Evolutionary conservation across 202 grass and related monocot species (phyloP).

Genomic region (Sporobolus alterniflorus): DNA sequence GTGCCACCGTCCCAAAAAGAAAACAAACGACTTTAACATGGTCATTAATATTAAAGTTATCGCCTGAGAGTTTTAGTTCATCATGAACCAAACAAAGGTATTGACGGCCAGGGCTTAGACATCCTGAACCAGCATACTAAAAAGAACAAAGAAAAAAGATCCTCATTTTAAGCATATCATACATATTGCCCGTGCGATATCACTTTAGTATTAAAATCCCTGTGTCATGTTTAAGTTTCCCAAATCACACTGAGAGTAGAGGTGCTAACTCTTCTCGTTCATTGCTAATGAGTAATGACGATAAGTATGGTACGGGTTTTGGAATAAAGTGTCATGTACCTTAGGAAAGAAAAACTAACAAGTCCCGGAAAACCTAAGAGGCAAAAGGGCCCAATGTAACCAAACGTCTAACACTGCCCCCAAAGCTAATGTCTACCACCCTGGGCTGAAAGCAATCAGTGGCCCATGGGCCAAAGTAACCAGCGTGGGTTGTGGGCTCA

Average conservation of each 20-base stretch:
- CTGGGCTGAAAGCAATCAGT: not conserved
- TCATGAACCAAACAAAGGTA: not conserved
- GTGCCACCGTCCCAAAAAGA: conserved; percentile 8
- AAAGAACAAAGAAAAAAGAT: not conserved
- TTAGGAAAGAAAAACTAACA: not conserved
- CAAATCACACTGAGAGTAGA: no score
- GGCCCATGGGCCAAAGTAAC: conserved; percentile 5
- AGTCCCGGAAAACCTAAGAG: not conserved
- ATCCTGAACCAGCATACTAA: not conserved
- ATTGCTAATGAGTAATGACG: no score
- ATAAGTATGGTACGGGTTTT: not conserved
- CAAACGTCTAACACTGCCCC: not conserved
- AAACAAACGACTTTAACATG: not conserved
- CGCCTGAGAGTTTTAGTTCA: not conserved
- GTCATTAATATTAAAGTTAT: no score
- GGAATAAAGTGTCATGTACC: not conserved
- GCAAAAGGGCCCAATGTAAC: conserved; percentile 4
- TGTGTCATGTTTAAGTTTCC: not conserved
- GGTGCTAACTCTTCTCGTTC: no score
- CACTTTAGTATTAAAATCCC: not conserved
- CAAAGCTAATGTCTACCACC: not conserved
- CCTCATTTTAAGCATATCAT: not conserved
- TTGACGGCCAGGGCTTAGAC: not conserved
- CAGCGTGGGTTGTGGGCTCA: conserved; percentile 12
- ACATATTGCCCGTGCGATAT: not conserved